A percentile compares a stretch with the other conserved stretches of the same genome.
Conservation (phyloP, 805 yeast genomes). For the Pichia californica region DNA sequence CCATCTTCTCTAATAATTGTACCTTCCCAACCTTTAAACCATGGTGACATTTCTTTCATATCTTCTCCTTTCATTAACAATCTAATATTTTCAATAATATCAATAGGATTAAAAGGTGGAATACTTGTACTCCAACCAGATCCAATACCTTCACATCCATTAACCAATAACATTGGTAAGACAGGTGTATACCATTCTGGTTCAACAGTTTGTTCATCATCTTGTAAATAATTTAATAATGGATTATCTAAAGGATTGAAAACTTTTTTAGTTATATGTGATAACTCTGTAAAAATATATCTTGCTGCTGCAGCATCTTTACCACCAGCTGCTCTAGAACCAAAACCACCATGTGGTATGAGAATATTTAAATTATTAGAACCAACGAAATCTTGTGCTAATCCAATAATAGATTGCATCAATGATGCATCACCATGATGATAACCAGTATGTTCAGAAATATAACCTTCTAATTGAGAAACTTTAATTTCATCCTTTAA, state of each 20-base stretch:
- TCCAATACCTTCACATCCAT: slow-evolving; percentile 97
- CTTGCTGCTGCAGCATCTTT: slow-evolving; percentile 98
- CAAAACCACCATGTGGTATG: slow-evolving; percentile 91
- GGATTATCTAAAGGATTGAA: slow-evolving; percentile 80
- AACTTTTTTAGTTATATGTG: slow-evolving; percentile 64
- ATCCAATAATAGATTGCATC: slow-evolving; percentile 82
- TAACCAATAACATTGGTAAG: slow-evolving; percentile 90
- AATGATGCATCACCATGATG: slow-evolving; percentile 94
- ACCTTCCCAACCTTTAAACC: slow-evolving; percentile 97
- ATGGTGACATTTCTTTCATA: slow-evolving; percentile 70
- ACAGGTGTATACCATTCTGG: slow-evolving; percentile 95
- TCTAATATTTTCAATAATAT: slow-evolving; percentile 68
- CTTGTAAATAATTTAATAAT: slow-evolving; percentile 71
- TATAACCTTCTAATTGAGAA: slow-evolving; percentile 83
- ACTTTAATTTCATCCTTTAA: slow-evolving; percentile 76
- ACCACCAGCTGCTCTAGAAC: slow-evolving; percentile 95
- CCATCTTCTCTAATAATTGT: slow-evolving; percentile 51
- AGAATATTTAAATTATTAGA: slow-evolving; percentile 80
- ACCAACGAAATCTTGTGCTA: slow-evolving; percentile 94
- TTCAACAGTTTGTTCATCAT: slow-evolving; percentile 89
- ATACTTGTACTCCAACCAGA: slow-evolving; percentile 97
- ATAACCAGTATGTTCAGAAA: slow-evolving; percentile 82
- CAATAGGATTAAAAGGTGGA: slow-evolving; percentile 85
- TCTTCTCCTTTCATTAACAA: slow-evolving; percentile 69
- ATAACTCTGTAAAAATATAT: slow-evolving; percentile 85